Evolutionary conservation across 2,329 filamentous ascomycete genomes (phyloP).

Genomic region (Xylariaceae sp.): DNA sequence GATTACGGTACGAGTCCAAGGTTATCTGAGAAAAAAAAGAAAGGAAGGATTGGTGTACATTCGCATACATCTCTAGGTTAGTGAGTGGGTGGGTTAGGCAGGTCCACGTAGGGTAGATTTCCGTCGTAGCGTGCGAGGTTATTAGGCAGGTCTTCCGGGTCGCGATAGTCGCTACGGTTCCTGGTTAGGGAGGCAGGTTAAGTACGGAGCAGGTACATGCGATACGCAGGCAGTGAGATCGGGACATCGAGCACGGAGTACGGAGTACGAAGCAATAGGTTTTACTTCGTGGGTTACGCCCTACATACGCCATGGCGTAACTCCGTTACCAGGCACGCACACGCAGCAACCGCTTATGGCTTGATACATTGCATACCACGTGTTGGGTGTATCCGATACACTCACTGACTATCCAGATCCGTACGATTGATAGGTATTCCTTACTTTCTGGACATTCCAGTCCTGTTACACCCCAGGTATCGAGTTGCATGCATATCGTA

Average conservation of each 20-base stretch:
- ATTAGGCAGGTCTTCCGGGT: background rate
- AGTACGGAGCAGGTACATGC: no score
- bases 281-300: no score
- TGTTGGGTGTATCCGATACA: background rate
- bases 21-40: background rate
- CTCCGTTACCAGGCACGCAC: background rate
- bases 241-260: no score
- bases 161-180: background rate
- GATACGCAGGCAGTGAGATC: no score
- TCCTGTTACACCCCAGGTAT: background rate
- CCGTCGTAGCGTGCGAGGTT: no score
- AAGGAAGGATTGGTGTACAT: background rate
- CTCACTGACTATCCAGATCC: background rate
- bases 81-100: background rate
- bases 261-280: no score
- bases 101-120: background rate
- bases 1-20: background rate
- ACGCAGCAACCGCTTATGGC: background rate
- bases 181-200: background rate
- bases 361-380: background rate
- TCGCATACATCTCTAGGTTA: background rate
- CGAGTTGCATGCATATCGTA: background rate
- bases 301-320: background rate
- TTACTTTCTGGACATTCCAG: background rate
- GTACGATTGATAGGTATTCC: background rate